These are phyloP conservation scores for Cenococcum geophilum DNA, from an alignment of 495 filamentous ascomycete species.

Conservation along the genomic window DNA sequence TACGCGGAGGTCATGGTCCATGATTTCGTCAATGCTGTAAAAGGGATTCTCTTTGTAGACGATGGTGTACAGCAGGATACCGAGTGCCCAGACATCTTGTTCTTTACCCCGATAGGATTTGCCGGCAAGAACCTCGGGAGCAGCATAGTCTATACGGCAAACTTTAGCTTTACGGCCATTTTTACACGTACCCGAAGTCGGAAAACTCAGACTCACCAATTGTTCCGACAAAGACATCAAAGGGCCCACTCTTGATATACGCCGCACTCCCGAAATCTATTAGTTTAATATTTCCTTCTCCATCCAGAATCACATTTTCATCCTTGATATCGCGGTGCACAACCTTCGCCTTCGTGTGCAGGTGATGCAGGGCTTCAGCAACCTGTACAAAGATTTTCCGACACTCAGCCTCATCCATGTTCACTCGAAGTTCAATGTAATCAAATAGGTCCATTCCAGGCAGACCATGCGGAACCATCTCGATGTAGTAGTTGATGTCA, in stretches of 20 bases:
- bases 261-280: constrained; percentile 98
- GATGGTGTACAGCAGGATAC: constrained; percentile 95
- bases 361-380: constrained; percentile 77
- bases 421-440: constrained; percentile 92
- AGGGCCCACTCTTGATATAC: constrained; percentile 96
- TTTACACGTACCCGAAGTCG: not conserved
- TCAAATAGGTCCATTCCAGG: constrained; percentile 99
- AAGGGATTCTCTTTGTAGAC: constrained; percentile 99
- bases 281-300: constrained; percentile 90
- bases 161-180: not conserved
- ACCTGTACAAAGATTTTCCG: constrained; percentile 94
- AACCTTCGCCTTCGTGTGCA: constrained; percentile 85
- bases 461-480: constrained; percentile 92
- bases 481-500: constrained; percentile 96
- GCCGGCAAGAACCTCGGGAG: constrained; percentile 92
- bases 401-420: constrained; percentile 93
- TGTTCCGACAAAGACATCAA: constrained; percentile 98
- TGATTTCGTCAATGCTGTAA: constrained; percentile 98
- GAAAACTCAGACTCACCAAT: constrained; percentile 64
- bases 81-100: constrained; percentile 98
- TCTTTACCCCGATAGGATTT: constrained; percentile 91
- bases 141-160: constrained; percentile 75
- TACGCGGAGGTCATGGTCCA: constrained; percentile 89
- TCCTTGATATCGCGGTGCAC: constrained; percentile 99
- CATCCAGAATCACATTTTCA: constrained; percentile 93